These are phyloP conservation scores for Fusarium cicatricum DNA, from an alignment of 2,329 filamentous ascomycete species.

Conservation along the genomic window DNA sequence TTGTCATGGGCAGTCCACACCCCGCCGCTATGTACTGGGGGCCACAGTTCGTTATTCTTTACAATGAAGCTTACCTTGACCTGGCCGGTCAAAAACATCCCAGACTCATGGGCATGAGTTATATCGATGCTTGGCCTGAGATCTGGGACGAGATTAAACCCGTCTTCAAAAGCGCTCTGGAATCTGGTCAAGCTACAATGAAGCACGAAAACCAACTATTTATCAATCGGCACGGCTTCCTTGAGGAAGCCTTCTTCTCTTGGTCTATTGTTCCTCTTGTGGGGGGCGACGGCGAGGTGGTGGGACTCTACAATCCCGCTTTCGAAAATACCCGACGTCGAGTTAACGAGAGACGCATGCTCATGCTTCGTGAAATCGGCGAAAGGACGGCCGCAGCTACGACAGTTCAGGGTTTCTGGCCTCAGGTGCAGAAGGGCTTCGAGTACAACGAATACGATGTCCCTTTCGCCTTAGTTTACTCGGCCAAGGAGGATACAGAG, in stretches of 20 bases:
- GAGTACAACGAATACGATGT: slow-evolving; percentile 79
- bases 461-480: slow-evolving; percentile 81
- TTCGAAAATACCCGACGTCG: slow-evolving; percentile 84
- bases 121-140: slow-evolving; percentile 74
- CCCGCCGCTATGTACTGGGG: slow-evolving; percentile 85
- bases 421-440: slow-evolving; percentile 71
- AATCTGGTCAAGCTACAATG: slow-evolving; percentile 81
- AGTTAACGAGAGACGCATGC: slow-evolving; percentile 81
- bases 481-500: slow-evolving; percentile 73
- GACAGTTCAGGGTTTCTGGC: slow-evolving; percentile 78
- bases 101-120: slow-evolving; percentile 75
- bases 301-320: slow-evolving; percentile 80
- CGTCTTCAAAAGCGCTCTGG: slow-evolving; percentile 71
- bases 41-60: slow-evolving; percentile 70
- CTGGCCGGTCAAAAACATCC: slow-evolving; percentile 83
- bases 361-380: slow-evolving; percentile 79
- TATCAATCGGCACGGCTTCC: slow-evolving; percentile 71
- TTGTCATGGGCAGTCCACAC: slow-evolving; percentile 82
- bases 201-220: slow-evolving; percentile 84
- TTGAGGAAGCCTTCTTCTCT: slow-evolving; percentile 84
- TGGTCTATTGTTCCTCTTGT: slow-evolving; percentile 84
- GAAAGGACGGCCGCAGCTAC: slow-evolving; percentile 77
- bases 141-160: slow-evolving; percentile 77
- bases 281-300: slow-evolving; percentile 75
- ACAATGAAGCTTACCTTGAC: slow-evolving; percentile 77